Evolutionary conservation across 306 rosid genomes (phyloP), one percentile per base, ranked within the genome.

Genomic region (Neltuma alba): DNA sequence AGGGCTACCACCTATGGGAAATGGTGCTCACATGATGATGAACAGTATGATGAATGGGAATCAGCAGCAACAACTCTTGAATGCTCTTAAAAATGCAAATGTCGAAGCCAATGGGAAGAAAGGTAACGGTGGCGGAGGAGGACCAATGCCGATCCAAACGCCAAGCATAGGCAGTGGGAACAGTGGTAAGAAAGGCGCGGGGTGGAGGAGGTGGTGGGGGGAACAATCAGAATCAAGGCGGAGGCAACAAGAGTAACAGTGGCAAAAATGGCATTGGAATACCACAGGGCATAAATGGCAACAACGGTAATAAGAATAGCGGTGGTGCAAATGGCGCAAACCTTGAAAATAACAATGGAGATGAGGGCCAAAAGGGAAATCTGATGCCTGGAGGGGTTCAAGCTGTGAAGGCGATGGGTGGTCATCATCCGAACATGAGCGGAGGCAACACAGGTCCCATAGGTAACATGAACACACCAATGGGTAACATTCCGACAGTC

Each of bases 401-500:
- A 20, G 84, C 85, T 30, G 79, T 76, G 87, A 87, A 72, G 76
- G 74, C 27, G 65, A 79, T 88, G 89, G 88, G 80, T 4, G 93
- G 90, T 4, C 66, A 23, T 57, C 90, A 72, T 33, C 89, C 87
- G 30, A 80, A 21, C 1, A 86, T 89, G 89, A 45, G 81, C 2
- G 82, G 85, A 9, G 86, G 55, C 14, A 86, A 68, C 73, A 58
- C 70, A 85, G 90, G 92, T 5, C 88, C 83, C 14, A 77, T 87
- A 84, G 84, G 84, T 7, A 77, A 70, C 79, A 89, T 88, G 88
- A 72, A 62, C 66, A 81, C 83, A 74, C 85, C 80, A n/a, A 86
- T 87, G 85, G 86, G 83, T 7, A 89, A 84, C 70, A 62, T 90
- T 3, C 88, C 88, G 0, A 91, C 97, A 0, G 98, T 92, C 7